These are phyloP conservation scores for Gossypium sturtianum DNA, from an alignment of 345 rosid genomes.

Conservation along the genomic window DNA sequence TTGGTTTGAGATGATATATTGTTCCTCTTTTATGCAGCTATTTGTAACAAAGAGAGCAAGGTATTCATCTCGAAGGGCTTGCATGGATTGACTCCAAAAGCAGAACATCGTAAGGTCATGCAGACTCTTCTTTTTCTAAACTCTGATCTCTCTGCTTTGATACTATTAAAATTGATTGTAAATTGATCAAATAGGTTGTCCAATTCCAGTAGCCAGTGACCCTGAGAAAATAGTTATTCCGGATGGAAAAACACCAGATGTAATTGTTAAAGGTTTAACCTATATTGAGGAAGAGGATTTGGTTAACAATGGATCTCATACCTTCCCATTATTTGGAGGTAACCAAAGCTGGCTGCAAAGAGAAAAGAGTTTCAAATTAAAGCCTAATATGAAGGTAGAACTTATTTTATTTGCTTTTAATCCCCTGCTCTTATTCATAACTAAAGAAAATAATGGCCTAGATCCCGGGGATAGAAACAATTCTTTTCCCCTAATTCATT, in stretches of 20 bases:
- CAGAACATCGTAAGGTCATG: conserved; percentile 67
- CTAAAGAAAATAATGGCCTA: not conserved
- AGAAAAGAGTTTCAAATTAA: conserved; percentile 67
- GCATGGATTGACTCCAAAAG: conserved; percentile 65
- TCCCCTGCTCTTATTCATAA: not conserved
- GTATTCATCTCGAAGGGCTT: conserved; percentile 57
- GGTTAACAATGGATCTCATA: conserved; percentile 33
- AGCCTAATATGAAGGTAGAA: conserved; percentile 70
- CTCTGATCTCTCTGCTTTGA: conserved; percentile 10
- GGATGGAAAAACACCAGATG: conserved; percentile 44
- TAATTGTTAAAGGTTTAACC: conserved; percentile 46
- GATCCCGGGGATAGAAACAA: not conserved
- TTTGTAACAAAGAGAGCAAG: conserved; percentile 81
- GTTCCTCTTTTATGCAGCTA: conserved; percentile 46
- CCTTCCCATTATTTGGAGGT: conserved; percentile 80
- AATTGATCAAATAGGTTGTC: conserved; percentile 53
- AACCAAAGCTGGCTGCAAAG: conserved; percentile 76
- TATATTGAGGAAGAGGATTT: conserved; percentile 56
- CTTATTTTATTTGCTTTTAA: not conserved
- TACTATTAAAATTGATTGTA: conserved; percentile 9
- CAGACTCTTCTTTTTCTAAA: conserved; percentile 11
- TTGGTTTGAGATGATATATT: not conserved
- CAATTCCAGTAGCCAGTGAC: conserved; percentile 55
- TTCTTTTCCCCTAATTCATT: not conserved
- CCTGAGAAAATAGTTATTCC: conserved; percentile 73